Conservation (phyloP, 2,329 filamentous ascomycete species). For the Ophiocordyceps camponoti-floridani region DNA sequence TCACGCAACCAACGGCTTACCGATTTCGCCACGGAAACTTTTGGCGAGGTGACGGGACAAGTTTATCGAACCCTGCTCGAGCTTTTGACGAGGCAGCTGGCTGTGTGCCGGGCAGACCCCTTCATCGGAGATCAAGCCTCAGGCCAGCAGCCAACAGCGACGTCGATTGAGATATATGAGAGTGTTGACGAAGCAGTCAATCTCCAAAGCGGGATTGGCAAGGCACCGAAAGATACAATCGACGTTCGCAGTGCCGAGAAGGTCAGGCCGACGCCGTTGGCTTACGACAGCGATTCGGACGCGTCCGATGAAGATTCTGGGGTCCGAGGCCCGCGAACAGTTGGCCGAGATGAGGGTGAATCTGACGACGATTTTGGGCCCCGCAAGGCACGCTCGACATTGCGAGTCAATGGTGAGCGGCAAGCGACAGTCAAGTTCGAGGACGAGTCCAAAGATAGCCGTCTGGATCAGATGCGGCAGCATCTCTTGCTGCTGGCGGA, state of each 20-base stretch:
- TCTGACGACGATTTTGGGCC: constrained; percentile 7
- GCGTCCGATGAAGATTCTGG: constrained; percentile 14
- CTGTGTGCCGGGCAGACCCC: constrained; percentile 46
- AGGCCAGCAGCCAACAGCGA: constrained; percentile 19
- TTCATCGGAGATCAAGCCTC: constrained; percentile 14
- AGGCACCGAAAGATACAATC: constrained; percentile 26
- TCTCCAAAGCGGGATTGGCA: constrained; percentile 38
- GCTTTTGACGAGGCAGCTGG: constrained; percentile 48
- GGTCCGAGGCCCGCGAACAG: constrained; percentile 4
- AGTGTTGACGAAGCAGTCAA: constrained; percentile 33
- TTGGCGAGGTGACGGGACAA: constrained; percentile 57
- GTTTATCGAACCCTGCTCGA: constrained; percentile 62
- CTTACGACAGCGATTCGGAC: constrained; percentile 15
- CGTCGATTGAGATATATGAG: constrained; percentile 37
- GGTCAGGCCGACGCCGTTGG: constrained; percentile 19
- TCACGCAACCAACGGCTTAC: constrained; percentile 65
- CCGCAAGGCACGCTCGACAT: constrained; percentile 6
- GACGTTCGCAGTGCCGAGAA: constrained; percentile 29
- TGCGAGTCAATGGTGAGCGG: constrained; percentile 17
- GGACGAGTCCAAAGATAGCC: constrained; percentile 25
- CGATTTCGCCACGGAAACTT: constrained; percentile 48
- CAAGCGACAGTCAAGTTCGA: constrained; percentile 33
- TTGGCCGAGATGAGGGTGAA: constrained; percentile 14
- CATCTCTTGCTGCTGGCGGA: constrained; percentile 59
- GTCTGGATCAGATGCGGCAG: constrained; percentile 44